Conservation (phyloP, 208 protist species). For the Acanthamoeba royreba region DNA sequence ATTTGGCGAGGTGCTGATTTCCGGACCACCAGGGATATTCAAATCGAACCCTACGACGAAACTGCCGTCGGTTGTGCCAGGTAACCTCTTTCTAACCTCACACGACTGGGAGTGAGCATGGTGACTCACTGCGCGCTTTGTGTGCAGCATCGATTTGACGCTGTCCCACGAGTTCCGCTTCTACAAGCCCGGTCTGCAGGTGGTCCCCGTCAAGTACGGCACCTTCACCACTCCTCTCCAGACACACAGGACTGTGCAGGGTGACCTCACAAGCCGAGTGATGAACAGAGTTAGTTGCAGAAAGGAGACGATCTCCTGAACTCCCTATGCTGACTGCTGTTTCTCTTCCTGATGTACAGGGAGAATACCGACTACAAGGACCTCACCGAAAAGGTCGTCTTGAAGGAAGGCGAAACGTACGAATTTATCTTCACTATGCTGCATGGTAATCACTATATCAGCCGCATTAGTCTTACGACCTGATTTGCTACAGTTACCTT, state of each 20-base stretch:
- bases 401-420: slow-evolving; percentile 27
- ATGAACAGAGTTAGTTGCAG: too few relatives aligned
- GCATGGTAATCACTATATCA: not conserved
- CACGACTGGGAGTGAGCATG: not conserved
- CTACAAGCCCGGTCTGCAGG: not conserved
- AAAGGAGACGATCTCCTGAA: too few relatives aligned
- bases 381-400: slow-evolving; percentile 41
- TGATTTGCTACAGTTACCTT: not conserved
- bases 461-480: not conserved
- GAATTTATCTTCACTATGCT: not conserved
- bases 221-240: too few relatives aligned
- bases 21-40: not conserved
- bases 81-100: not conserved
- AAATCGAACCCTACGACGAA: slow-evolving; percentile 13
- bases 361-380: slow-evolving; percentile 55
- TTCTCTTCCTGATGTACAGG: not conserved
- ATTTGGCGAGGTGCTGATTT: not conserved
- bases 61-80: slow-evolving; percentile 29
- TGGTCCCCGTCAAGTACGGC: not conserved
- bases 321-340: too few relatives aligned
- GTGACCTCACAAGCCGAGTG: too few relatives aligned
- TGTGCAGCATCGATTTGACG: slow-evolving; percentile 29
- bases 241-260: too few relatives aligned
- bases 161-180: slow-evolving; percentile 30
- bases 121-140: not conserved